Evolutionary conservation across 441 rosid species (phyloP), one percentile per base, ranked within the genome.

Genomic region (Aleurites moluccanus): DNA sequence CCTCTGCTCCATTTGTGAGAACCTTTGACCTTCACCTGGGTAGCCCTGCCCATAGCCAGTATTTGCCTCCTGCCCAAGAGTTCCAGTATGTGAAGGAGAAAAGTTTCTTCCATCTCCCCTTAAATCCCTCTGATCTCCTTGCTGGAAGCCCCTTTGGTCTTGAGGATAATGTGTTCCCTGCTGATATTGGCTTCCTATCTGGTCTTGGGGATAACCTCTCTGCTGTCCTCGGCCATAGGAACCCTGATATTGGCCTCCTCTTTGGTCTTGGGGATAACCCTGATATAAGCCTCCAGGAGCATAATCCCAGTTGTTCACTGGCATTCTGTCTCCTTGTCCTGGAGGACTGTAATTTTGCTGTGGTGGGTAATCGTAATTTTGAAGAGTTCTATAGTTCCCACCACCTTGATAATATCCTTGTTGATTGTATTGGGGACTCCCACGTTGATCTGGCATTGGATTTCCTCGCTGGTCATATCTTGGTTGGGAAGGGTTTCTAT

Each of bases 271-370:
- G 28, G 80, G 4, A 68, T 80, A 74, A 53, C 72, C 64, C 78
- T 75, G 81, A 74, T 69, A 21, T 2, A 72, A 21, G 6, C 56
- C 71, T 64, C 80, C 47, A 44, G 83, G 75, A 27, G 72, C 76
- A 77, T 69, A 72, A 76, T 72, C 78, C 63, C 77, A 57, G 45
- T 69, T 78, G 80, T 69, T 77, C 64, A 69, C 59, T 11, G 78
- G 88, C 72, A 69, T 75, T 42, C 79, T 80, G 47, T 75, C 81
- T 52, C 79, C 77, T 66, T 70, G 77, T 73, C 73, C 82, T 35
- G 59, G 88, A 57, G 86, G 83, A 10, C 83, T 76, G 69, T 82
- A 73, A 77, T 81, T 86, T 72, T 88, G 93, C 52, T 77, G 88
- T 3, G 82, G 81, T 15, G 84, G 66, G 66, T 67, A 73, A n/a